Conservation (phyloP, 306 rosid genomes). For the Fragaria vesca region DNA sequence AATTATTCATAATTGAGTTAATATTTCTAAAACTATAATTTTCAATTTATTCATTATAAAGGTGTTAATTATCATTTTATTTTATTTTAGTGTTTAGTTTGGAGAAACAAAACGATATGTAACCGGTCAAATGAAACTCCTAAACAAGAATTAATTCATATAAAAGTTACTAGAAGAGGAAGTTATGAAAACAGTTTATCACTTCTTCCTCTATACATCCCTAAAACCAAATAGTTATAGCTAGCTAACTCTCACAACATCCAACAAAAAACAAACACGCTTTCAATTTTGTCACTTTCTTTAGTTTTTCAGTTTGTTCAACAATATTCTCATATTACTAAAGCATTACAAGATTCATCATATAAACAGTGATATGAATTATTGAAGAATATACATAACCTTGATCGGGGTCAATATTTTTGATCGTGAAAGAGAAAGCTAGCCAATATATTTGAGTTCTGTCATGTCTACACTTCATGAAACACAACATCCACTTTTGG, state of each 20-base stretch:
- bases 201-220: neutral
- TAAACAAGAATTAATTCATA: neutral
- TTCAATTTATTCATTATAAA: too few species aligned
- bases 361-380: neutral
- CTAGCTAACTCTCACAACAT: neutral
- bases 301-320: neutral
- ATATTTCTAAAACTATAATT: too few species aligned
- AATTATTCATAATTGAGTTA: too few species aligned
- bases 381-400: neutral
- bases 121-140: neutral
- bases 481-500: slow-evolving; percentile 37
- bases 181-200: neutral
- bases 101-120: neutral
- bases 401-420: too few species aligned
- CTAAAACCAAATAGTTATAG: neutral
- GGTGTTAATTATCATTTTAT: too few species aligned
- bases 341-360: neutral
- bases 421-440: neutral
- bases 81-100: too few species aligned
- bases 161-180: neutral
- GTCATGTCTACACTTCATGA: neutral
- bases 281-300: neutral
- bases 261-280: neutral
- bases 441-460: neutral
- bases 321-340: neutral